Evolutionary conservation across 495 filamentous ascomycete species (phyloP).

Genomic region (Aspergillus nidulans): DNA sequence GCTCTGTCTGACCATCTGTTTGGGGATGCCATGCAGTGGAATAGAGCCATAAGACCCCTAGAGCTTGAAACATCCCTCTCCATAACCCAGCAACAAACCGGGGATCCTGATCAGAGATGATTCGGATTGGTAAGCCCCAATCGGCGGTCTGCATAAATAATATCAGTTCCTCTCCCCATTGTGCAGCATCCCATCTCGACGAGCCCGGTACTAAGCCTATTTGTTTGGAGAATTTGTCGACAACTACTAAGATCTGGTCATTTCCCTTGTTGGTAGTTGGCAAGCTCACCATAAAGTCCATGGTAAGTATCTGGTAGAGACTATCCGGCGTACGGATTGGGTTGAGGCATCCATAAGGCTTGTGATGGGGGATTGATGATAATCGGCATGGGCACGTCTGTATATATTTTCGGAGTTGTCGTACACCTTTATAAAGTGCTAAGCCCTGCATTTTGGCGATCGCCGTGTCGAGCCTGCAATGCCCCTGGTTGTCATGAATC

Average conservation of each 20-base stretch:
- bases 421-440: neutral
- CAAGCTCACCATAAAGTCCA: neutral
- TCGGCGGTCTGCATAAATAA: neutral
- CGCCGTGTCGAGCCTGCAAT: neutral
- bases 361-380: neutral
- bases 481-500: neutral
- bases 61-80: neutral
- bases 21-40: slow-evolving; percentile 16
- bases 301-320: neutral
- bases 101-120: neutral
- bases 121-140: neutral
- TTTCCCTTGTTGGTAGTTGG: neutral
- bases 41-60: neutral
- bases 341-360: neutral
- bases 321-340: neutral
- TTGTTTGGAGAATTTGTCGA: neutral
- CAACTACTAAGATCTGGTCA: neutral
- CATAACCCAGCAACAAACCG: neutral
- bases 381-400: neutral
- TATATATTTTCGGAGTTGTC: neutral
- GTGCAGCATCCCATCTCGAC: neutral
- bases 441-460: neutral
- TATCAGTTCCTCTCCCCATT: neutral
- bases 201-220: neutral
- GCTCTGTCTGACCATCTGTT: slow-evolving; percentile 15